A percentile compares a stretch with the other conserved stretches of the same genome.
Evolutionary conservation across 495 filamentous ascomycete species (phyloP).

Genomic region (Penicillium flavigenum): DNA sequence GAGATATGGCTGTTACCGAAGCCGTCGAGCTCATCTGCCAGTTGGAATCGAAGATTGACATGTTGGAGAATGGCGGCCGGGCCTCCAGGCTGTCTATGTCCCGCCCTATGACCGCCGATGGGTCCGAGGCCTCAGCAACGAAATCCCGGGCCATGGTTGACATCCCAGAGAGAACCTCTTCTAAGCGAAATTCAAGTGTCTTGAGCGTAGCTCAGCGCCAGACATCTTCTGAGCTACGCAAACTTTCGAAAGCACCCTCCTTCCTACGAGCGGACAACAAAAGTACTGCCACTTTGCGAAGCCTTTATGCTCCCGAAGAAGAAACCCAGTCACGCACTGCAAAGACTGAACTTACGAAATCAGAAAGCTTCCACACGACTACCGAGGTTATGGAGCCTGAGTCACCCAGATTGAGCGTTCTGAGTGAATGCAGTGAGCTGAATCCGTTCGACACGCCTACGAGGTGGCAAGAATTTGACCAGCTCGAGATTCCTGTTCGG

Average conservation of each 20-base stretch:
- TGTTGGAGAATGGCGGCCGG: slow-evolving; percentile 39
- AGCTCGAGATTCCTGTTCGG: slow-evolving; percentile 37
- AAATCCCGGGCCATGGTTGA: slow-evolving; percentile 32
- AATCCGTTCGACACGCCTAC: slow-evolving; percentile 55
- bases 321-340: slow-evolving; percentile 36
- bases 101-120: slow-evolving; percentile 27
- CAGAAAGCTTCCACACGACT: slow-evolving; percentile 41
- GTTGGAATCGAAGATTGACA: slow-evolving; percentile 66
- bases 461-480: slow-evolving; percentile 27
- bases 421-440: slow-evolving; percentile 78
- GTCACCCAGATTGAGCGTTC: slow-evolving; percentile 69
- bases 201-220: slow-evolving; percentile 16
- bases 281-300: slow-evolving; percentile 64
- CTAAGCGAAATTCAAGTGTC: slow-evolving; percentile 27
- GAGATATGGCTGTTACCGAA: slow-evolving; percentile 76
- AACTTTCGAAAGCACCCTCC: slow-evolving; percentile 57
- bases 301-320: slow-evolving; percentile 55
- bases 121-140: slow-evolving; percentile 27
- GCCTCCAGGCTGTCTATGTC: slow-evolving; percentile 29
- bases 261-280: slow-evolving; percentile 63
- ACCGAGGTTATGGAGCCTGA: slow-evolving; percentile 31
- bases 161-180: slow-evolving; percentile 44
- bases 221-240: slow-evolving; percentile 29
- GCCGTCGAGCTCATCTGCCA: slow-evolving; percentile 77
- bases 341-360: slow-evolving; percentile 36